Base-by-base conservation (phyloP, 805 yeast genomes). In the Ogataea neopini region DNA sequence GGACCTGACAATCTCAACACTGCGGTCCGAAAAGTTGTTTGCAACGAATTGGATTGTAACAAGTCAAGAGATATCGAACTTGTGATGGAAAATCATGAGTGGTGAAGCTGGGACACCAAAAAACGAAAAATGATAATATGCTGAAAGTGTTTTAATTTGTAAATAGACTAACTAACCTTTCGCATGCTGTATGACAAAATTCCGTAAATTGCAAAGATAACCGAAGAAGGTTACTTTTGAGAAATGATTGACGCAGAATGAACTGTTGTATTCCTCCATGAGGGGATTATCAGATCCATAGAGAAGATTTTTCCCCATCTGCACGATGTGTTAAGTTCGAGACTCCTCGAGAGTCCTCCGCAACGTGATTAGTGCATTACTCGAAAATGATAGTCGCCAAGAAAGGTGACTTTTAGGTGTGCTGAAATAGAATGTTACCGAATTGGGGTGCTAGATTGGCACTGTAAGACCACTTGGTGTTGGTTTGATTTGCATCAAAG, bases 51-150 rank as follows among this genome's bases (percentile, higher is more conserved):
- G 14, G 18, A 39, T 23, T 18, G 35, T 32, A 19, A 40, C 7
- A 40, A 33, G 13, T 33, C 35, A 14, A 30, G 43, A 11, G 30
- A 26, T 14, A 33, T 49, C 17, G 45, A 45, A 7, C 36, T 45
- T 2, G 23, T 34, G 9, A 26, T 43, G 29, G 52, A 49, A 25
- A 49, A 49, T 33, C 49, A 49, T 10, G 49, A 49, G 34, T 49
- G 52, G 52, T 49, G 17, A 30, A 8, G 7, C 9, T 30, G 34
- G 6, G 34, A 14, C 5, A 8, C 5, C 5, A 22, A 22, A 22
- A 22, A 22, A 6, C 25, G 5, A 22, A 8, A 8, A 22, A n/a
- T n/a, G n/a, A n/a, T n/a, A n/a, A n/a, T n/a, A n/a, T n/a, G n/a
- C n/a, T n/a, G n/a, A n/a, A n/a, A n/a, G n/a, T n/a, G n/a, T n/a